Evolutionary conservation across 2,329 filamentous ascomycete genomes (phyloP).

Genomic region (Clarireedia paspali): DNA sequence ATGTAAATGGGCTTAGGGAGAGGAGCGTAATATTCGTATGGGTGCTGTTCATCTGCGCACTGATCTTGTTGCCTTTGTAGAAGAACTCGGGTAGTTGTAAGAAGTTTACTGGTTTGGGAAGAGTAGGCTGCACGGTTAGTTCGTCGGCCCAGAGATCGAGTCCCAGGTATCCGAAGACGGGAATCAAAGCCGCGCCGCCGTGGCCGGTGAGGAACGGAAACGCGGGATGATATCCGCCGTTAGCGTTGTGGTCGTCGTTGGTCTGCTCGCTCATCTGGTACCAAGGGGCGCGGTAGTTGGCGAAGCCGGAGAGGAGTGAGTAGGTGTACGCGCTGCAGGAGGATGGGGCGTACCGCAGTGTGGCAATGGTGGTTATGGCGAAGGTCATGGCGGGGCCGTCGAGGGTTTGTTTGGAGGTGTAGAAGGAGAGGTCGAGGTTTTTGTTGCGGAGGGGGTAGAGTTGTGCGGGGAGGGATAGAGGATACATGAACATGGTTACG

Average conservation of each 20-base stretch:
- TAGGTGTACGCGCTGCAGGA: conserved; percentile 65
- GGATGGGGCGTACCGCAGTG: conserved; percentile 56
- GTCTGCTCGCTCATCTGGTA: conserved; percentile 65
- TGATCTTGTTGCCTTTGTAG: conserved; percentile 6
- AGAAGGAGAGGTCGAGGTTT: conserved; percentile 9
- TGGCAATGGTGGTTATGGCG: conserved; percentile 59
- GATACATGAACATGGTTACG: conserved; percentile 12
- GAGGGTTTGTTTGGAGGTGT: conserved; percentile 23
- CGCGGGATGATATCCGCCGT: conserved; percentile 60
- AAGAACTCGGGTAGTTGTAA: conserved; percentile 21
- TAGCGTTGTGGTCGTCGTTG: conserved; percentile 48
- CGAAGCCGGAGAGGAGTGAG: conserved; percentile 51
- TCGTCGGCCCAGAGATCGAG: conserved; percentile 51
- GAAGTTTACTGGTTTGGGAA: conserved; percentile 51
- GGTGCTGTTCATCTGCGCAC: conserved; percentile 10
- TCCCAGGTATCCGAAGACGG: conserved; percentile 60
- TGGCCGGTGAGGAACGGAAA: conserved; percentile 66
- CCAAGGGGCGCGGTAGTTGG: conserved; percentile 59
- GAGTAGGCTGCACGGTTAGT: conserved; percentile 54
- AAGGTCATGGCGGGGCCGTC: conserved; percentile 70
- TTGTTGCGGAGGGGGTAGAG: background rate
- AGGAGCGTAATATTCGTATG: conserved; percentile 47
- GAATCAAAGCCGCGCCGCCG: conserved; percentile 61
- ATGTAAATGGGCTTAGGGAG: no score
- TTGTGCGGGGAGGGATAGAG: conserved; percentile 1